Conservation (phyloP, 2,329 filamentous ascomycete genomes). For the Microascus cirrosus region DNA sequence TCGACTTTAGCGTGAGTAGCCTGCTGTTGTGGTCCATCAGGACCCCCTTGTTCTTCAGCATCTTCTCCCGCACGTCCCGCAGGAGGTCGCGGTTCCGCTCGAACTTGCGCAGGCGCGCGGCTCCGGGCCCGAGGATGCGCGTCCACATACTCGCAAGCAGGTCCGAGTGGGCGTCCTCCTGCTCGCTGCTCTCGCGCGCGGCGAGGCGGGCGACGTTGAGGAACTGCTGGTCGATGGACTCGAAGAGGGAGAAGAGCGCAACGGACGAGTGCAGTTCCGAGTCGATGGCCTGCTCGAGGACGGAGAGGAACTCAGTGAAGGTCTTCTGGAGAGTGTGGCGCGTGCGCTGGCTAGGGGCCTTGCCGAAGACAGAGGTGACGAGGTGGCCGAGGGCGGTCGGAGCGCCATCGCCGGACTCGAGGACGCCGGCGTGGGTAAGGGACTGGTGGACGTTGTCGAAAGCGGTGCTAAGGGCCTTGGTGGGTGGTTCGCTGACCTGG, state of each 20-base stretch:
- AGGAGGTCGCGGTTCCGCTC: constrained; percentile 80
- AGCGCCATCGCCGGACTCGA: constrained; percentile 39
- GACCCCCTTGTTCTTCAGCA: constrained; percentile 76
- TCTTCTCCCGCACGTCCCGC: constrained; percentile 67
- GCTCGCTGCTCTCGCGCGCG: constrained; percentile 68
- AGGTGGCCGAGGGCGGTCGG: constrained; percentile 61
- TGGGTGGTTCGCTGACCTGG: constrained; percentile 50
- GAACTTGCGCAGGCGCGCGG: constrained; percentile 71
- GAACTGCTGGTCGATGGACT: constrained; percentile 83
- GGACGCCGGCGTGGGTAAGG: constrained; percentile 51
- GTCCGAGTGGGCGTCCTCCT: constrained; percentile 72
- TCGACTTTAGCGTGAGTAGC: constrained; percentile 73
- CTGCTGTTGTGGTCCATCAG: constrained; percentile 80
- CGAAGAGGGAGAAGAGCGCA: constrained; percentile 78
- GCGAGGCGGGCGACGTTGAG: constrained; percentile 78
- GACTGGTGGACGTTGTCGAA: constrained; percentile 78
- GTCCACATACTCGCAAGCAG: constrained; percentile 80
- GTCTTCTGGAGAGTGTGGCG: constrained; percentile 72
- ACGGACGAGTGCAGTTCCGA: constrained; percentile 73
- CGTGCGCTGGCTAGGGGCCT: constrained; percentile 70
- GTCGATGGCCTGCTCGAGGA: constrained; percentile 81
- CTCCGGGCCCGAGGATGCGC: constrained; percentile 66
- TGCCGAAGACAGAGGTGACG: constrained; percentile 65
- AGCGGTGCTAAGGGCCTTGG: constrained; percentile 54
- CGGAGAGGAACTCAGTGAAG: constrained; percentile 76